Conservation (phyloP, 2,329 filamentous ascomycete genomes). For the Ceratocystiopsis minuta region DNA sequence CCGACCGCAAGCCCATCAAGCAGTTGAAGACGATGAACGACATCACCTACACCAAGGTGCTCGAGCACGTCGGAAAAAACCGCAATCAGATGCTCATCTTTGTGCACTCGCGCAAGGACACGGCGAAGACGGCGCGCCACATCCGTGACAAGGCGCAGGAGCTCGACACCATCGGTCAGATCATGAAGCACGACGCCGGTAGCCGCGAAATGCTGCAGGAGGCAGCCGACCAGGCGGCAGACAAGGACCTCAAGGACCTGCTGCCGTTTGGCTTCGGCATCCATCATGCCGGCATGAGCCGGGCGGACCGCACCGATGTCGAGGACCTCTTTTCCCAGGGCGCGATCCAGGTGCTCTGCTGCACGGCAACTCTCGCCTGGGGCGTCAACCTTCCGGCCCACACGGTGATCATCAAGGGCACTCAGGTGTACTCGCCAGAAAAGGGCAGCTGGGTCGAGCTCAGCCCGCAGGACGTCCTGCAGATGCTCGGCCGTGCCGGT, state of each 20-base stretch:
- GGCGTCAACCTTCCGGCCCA: constrained; percentile 96
- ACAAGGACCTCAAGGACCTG: constrained; percentile 80
- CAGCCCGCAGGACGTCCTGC: constrained; percentile 89
- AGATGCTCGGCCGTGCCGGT: constrained; percentile 96
- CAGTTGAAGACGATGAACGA: constrained; percentile 99
- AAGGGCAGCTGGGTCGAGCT: constrained; percentile 98
- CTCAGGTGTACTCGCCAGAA: constrained; percentile 92
- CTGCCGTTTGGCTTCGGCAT: constrained; percentile 95
- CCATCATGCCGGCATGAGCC: constrained; percentile 92
- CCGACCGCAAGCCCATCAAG: constrained; percentile 96
- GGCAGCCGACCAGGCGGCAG: constrained; percentile 65
- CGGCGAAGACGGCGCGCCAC: constrained; percentile 89
- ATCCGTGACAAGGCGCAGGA: constrained; percentile 96
- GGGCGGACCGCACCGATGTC: constrained; percentile 85
- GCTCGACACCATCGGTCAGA: constrained; percentile 89
- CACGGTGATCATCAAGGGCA: constrained; percentile 97
- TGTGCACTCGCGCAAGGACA: constrained; percentile 95
- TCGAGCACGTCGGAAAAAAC: constrained; percentile 85
- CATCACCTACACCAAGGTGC: constrained; percentile 90
- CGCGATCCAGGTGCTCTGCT: constrained; percentile 85
- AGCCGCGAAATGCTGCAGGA: constrained; percentile 76
- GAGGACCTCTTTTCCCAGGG: constrained; percentile 88
- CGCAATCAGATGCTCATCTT: constrained; percentile 98
- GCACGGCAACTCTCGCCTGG: constrained; percentile 96
- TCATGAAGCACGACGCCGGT: constrained; percentile 80